Evolutionary conservation across 2,329 filamentous ascomycete species (phyloP), one percentile per base, ranked within the genome.

Genomic region (Fusarium sp.): DNA sequence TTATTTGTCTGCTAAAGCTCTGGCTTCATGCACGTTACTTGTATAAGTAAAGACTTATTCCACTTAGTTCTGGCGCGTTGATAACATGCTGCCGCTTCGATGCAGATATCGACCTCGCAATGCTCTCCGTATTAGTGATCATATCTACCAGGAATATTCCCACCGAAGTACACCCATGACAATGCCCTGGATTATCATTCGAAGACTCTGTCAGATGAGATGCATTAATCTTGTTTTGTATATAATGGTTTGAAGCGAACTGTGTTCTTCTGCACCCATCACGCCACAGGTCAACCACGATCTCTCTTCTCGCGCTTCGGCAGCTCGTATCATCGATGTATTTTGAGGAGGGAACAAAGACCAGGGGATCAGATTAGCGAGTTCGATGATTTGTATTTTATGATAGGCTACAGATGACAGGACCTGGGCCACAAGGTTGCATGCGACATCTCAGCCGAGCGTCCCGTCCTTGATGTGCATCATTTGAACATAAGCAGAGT

Each of bases 321-420:
- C 44, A 20, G 11, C 8, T 52, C 38, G 34, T 28, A 26, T 52
- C 20, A 26, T 52, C 20, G 2, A 18, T 10, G 3, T 17, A 51
- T 26, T 59, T 59, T 59, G 42, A 59, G 56, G 56, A 28, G 42
- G 20, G 13, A 51, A 59, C 48, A 60, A 24, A 32, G 45, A 52
- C 26, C 57, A 60, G 44, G 22, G 18, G 26, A 52, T 38, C 24
- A 68, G 65, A 68, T 68, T 47, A 68, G 63, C 65, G 65, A 68
- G 41, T 22, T 57, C 8, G 62, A 60, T 67, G 18, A 54, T 1
- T 68, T 17, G 24, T 34, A 36, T 67, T 47, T 68, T 68, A 30
- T 62, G 54, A 68, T 39, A 68, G 34, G 28, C 24, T 38, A 38
- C 36, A 61, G 59, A 10, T 68, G 65, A 68, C 28, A 48, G 30